Evolutionary conservation across 495 filamentous ascomycete genomes (phyloP), one percentile per base, ranked within the genome.

Genomic region (Penicillium lagena): DNA sequence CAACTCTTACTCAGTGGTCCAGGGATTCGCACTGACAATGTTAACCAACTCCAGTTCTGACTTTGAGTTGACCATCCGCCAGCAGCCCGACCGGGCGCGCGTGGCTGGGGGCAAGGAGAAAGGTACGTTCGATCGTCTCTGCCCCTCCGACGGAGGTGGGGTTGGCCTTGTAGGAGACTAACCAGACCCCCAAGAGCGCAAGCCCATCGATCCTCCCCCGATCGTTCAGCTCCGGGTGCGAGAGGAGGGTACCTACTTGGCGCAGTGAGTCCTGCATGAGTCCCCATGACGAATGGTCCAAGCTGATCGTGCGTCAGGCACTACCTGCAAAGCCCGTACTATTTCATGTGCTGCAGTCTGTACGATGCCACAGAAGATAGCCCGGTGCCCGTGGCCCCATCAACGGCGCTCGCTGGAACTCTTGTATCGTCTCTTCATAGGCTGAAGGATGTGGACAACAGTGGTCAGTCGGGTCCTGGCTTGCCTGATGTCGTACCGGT

Each of bases 131-230:
- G 34, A n/a, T 14, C 31, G 12, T 38, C 40, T 30, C 0, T 34
- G 32, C 9, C 32, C 32, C 32, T 34, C 32, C 32, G 32, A 34
- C n/a, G 32, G 10, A 12, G 32, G 30, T 34, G 12, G 10, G 12
- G 43, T 51, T 55, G 39, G 49, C 43, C 39, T 45, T 35, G 27
- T 42, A 37, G 31, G 31, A 34, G n/a, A 34, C 32, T 34, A 22
- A 22, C 22, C 22, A 22, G 22, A 22, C 22, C 22, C 22, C 22
- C 22, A 3, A 95, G 93, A 89, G 53, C 85, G 93, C 52, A 96
- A 95, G 64, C 89, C 93, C 3, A 82, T 98, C 58, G 93, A 98
- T 59, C 93, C 93, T 37, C 93, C 91, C 17, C 93, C 93, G 41
- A 88, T 96, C 58, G 76, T 96, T 28, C 87, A 96, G 67, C 72